A percentile compares a stretch with the other conserved stretches of the same genome.
Evolutionary conservation across 1,284 basidiomycete species (phyloP).

Genomic region (Trichosporon coremiiforme): DNA sequence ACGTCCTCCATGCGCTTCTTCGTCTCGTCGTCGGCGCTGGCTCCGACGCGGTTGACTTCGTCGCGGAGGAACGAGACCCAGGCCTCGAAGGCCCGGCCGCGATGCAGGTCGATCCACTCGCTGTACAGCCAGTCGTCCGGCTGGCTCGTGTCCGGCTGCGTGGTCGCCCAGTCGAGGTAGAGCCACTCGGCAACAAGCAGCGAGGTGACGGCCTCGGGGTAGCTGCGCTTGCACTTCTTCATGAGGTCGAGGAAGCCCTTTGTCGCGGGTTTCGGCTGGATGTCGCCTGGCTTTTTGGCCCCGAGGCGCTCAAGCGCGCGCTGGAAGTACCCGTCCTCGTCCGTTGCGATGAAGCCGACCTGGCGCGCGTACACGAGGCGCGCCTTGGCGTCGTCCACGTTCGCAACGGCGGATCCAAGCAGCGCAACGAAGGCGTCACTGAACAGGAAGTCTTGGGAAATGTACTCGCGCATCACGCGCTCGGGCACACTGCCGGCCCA

Average conservation of each 20-base stretch:
- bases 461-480: constrained; percentile 21
- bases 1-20: constrained; percentile 16
- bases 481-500: constrained; percentile 28
- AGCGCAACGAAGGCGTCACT: constrained; percentile 32
- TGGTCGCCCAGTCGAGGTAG: constrained; percentile 33
- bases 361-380: constrained; percentile 27
- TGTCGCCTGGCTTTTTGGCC: neutral
- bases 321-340: constrained; percentile 31
- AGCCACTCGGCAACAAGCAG: constrained; percentile 34
- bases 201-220: constrained; percentile 25
- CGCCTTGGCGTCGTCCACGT: constrained; percentile 23
- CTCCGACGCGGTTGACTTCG: constrained; percentile 29
- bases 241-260: constrained; percentile 24
- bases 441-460: constrained; percentile 30
- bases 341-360: constrained; percentile 28
- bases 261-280: constrained; percentile 17
- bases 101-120: constrained; percentile 36
- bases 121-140: constrained; percentile 26
- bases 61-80: constrained; percentile 28
- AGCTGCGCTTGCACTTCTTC: constrained; percentile 21
- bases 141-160: neutral
- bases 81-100: constrained; percentile 25
- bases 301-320: constrained; percentile 27
- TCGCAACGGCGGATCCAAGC: constrained; percentile 27
- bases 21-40: neutral